Base-by-base conservation (phyloP, 306 rosid species). In the Lablab purpureus region DNA sequence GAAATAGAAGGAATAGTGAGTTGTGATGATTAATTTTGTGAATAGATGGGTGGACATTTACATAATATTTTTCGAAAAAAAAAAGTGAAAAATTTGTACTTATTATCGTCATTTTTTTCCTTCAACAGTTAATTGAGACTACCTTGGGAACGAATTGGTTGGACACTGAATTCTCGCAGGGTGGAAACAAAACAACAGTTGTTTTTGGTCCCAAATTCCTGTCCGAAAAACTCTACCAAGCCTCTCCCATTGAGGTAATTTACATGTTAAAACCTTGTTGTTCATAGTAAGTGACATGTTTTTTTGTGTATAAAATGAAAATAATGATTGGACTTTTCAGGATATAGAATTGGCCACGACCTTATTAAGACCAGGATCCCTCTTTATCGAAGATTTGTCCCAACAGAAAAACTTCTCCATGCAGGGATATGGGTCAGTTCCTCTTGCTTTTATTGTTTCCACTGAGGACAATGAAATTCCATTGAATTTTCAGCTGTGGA, bases 231-330 rank as follows among this genome's bases (percentile, higher is more conserved):
- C 83, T 89, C 83, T 91, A 90, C 58, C 95, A 91, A 41, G 84
- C 73, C 17, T 77, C 84, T 60, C 67, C 97, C 15, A 5, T 6
- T 17, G 88, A 88, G 94, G 98, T 93, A 80, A 41, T 28, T n/a
- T 21, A 60, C 32, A 14, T 3, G n/a, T 21, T 28, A 37, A 23
- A 32, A 28, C 43, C 27, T 63, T 18, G 4, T 65, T 64, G 4
- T 34, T n/a, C 15, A 62, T 0, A 4, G 3, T 2, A 22, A 43
- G 10, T 6, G 12, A 45, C n/a, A 40, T 41, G 19, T 5, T 13
- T 45, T 22, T 67, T 2, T 28, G 2, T 13, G 37, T 27, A 1
- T 1, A n/a, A 34, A 7, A 17, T 3, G n/a, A 32, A 17, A 18
- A 10, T 36, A 65, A 19, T 18, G 49, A 41, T 19, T 13, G 32